These are phyloP conservation scores for Combretum micranthum DNA, from an alignment of 345 rosid genomes.

Conservation along the genomic window DNA sequence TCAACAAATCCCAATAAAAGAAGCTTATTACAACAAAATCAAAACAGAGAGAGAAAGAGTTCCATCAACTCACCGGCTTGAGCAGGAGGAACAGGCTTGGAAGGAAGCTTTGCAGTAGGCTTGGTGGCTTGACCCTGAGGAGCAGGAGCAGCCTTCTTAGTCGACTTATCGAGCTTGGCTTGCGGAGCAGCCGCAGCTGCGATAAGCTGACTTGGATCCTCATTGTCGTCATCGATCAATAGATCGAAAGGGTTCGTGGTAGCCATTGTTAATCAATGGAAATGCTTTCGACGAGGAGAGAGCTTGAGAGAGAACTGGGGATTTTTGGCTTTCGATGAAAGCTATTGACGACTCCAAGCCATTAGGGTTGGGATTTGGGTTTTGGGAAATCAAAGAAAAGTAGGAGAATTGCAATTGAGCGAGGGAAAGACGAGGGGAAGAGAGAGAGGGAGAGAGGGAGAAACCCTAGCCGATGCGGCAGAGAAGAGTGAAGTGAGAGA, in stretches of 20 bases:
- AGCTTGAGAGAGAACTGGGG: not conserved
- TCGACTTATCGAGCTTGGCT: constrained; percentile 17
- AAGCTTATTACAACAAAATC: not conserved
- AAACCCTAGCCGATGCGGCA: too few species aligned
- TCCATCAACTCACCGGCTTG: constrained; percentile 53
- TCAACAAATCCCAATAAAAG: not conserved
- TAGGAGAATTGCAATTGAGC: not conserved
- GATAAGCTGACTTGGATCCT: constrained; percentile 63
- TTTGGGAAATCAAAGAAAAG: too few species aligned
- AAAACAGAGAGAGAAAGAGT: not conserved
- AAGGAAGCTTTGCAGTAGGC: constrained; percentile 56
- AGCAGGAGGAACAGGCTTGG: constrained; percentile 73
- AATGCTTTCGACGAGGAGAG: too few species aligned
- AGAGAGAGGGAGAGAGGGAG: too few species aligned
- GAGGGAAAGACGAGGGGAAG: not conserved
- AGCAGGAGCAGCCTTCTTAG: not conserved
- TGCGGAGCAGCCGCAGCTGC: constrained; percentile 28
- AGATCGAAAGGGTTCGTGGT: constrained; percentile 89
- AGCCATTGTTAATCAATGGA: constrained; percentile 41
- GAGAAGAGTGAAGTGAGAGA: too few species aligned
- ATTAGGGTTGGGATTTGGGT: too few species aligned
- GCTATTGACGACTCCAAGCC: too few species aligned
- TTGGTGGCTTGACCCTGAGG: constrained; percentile 21
- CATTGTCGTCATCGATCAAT: constrained; percentile 71
- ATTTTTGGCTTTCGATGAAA: not conserved